phyloP scores from a whole-genome alignment of 495 filamentous ascomycete genomes.

The Achaetomiella virescens region DNA sequence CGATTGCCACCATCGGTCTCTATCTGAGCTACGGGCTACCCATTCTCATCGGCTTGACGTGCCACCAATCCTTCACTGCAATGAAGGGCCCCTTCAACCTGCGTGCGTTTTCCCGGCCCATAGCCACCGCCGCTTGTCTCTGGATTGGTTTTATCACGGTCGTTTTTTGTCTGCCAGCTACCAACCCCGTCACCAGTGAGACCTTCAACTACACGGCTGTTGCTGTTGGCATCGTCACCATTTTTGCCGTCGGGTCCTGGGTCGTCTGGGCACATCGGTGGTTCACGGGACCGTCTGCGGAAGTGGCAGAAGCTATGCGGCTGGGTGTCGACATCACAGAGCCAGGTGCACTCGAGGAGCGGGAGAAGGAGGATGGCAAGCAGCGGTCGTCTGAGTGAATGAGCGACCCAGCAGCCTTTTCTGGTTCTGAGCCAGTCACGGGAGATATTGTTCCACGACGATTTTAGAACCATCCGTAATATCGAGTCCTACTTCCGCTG shows the following conservation, averaged over 20 bases:
- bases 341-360: constrained; percentile 42
- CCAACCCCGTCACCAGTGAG: constrained; percentile 51
- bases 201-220: constrained; percentile 60
- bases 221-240: constrained; percentile 53
- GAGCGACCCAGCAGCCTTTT: too few relatives aligned
- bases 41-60: constrained; percentile 53
- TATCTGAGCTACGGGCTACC: constrained; percentile 62
- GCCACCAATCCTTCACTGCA: constrained; percentile 32
- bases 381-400: too few relatives aligned
- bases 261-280: constrained; percentile 45
- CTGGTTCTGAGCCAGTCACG: too few relatives aligned
- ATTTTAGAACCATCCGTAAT: too few relatives aligned
- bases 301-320: constrained; percentile 46
- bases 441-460: too few relatives aligned
- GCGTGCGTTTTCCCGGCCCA: constrained; percentile 44
- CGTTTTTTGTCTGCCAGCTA: constrained; percentile 56
- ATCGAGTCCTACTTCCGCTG: too few relatives aligned
- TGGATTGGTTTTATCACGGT: constrained; percentile 57
- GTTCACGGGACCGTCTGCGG: constrained; percentile 52
- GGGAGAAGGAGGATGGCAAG: constrained; percentile 33
- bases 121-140: constrained; percentile 44
- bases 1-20: constrained; percentile 62
- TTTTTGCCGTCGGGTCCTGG: constrained; percentile 33
- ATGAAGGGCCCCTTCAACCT: constrained; percentile 57
- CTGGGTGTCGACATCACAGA: constrained; percentile 43